A percentile compares a stretch with the other conserved stretches of the same genome.
These are phyloP conservation scores for Closterium sp. DNA, from an alignment of 139 green algal species.

Conservation along the genomic window DNA sequence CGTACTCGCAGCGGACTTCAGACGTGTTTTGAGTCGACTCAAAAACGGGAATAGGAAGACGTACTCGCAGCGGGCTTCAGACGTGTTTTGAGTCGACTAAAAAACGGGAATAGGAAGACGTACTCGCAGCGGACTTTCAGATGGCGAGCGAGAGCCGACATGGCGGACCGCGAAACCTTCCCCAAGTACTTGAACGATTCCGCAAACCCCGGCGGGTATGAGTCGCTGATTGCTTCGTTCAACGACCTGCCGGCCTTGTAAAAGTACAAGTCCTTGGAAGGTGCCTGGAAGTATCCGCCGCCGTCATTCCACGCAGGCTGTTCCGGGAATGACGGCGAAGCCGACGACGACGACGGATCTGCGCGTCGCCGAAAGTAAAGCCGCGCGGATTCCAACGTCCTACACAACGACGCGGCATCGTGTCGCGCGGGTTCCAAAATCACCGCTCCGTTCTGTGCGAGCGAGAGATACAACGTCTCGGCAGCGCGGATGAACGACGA, in stretches of 20 bases:
- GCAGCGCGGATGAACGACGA: neutral
- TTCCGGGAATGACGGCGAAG: neutral
- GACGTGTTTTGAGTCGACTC: no score
- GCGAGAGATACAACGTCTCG: neutral
- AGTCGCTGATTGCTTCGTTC: neutral
- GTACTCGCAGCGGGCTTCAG: no score
- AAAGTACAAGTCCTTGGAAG: slow-evolving; percentile 34
- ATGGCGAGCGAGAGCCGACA: neutral
- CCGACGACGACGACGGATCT: neutral
- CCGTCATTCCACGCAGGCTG: neutral
- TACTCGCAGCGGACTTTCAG: neutral
- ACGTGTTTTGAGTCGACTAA: no score
- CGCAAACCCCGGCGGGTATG: neutral
- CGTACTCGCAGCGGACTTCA: no score
- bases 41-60: no score
- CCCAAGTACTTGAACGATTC: neutral
- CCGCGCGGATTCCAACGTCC: neutral
- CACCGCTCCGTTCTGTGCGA: neutral
- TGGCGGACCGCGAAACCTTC: neutral
- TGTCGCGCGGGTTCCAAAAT: neutral
- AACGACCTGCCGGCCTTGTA: slow-evolving; percentile 8
- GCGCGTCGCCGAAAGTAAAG: neutral
- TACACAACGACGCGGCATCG: neutral
- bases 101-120: no score
- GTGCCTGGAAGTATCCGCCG: slow-evolving; percentile 5